These are phyloP conservation scores for Apiospora sp. DNA, from an alignment of 2,329 filamentous ascomycete species.

Conservation along the genomic window DNA sequence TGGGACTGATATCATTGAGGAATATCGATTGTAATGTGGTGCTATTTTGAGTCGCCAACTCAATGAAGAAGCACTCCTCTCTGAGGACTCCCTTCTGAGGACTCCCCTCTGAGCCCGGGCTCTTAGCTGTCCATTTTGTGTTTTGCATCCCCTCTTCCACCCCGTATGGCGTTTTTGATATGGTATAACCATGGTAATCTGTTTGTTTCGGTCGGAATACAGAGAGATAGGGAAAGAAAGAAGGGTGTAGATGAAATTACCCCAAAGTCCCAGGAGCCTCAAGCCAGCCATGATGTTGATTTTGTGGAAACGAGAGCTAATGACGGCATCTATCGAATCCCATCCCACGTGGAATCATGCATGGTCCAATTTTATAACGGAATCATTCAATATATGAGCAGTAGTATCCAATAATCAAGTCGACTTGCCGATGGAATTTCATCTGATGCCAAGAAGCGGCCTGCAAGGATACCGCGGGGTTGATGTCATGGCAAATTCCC, in stretches of 20 bases:
- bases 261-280: too few relatives aligned
- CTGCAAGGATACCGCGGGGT: conserved; percentile 13
- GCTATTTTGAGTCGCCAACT: not conserved
- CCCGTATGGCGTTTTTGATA: too few relatives aligned
- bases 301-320: too few relatives aligned
- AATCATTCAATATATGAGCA: too few relatives aligned
- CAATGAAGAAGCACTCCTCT: not conserved
- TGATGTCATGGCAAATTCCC: conserved; percentile 14
- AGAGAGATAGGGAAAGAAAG: too few relatives aligned
- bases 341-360: not conserved
- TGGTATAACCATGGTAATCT: too few relatives aligned
- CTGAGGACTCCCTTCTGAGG: not conserved
- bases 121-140: too few relatives aligned
- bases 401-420: not conserved
- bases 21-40: not conserved
- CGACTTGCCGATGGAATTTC: not conserved
- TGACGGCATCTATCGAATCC: too few relatives aligned
- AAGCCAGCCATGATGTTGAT: too few relatives aligned
- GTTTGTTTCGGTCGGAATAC: too few relatives aligned
- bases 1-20: not conserved
- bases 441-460: not conserved
- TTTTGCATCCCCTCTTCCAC: too few relatives aligned
- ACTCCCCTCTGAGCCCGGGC: not conserved
- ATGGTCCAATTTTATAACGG: not conserved
- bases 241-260: too few relatives aligned